These are phyloP conservation scores for Lasiodiplodia gonubiensis DNA, from an alignment of 2,329 filamentous ascomycete genomes.

Conservation along the genomic window DNA sequence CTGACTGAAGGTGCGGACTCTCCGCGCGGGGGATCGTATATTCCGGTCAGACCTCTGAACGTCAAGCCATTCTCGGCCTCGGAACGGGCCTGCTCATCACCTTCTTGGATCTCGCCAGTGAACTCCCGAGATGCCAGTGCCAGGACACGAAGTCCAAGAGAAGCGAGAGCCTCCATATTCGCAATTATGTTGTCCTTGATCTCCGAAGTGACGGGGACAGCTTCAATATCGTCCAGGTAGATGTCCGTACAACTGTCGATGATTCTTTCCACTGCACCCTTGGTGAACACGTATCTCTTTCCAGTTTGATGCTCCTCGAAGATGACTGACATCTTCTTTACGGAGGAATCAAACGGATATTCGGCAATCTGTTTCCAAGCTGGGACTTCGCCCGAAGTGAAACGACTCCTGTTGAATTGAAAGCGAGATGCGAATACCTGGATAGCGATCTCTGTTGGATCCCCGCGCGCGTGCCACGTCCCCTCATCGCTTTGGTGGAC, in stretches of 20 bases:
- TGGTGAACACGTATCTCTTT: conserved; percentile 61
- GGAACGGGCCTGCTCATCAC: conserved; percentile 59
- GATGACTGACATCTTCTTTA: conserved; percentile 79
- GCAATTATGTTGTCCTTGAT: conserved; percentile 63
- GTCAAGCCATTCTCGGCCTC: conserved; percentile 71
- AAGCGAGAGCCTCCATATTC: conserved; percentile 72
- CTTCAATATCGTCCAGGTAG: conserved; percentile 50
- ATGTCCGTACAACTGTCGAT: conserved; percentile 66
- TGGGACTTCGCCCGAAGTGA: conserved; percentile 49
- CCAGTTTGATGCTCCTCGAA: conserved; percentile 55
- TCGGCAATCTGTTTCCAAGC: conserved; percentile 59
- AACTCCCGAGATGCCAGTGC: conserved; percentile 63
- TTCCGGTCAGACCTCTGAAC: conserved; percentile 78
- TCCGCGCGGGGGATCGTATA: conserved; percentile 83
- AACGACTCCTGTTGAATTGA: conserved; percentile 62
- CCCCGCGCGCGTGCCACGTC: conserved; percentile 67
- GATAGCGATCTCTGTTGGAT: conserved; percentile 75
- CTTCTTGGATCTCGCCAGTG: conserved; percentile 52
- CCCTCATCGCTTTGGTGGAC: conserved; percentile 60
- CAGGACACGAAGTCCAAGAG: conserved; percentile 71
- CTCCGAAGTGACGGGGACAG: conserved; percentile 56
- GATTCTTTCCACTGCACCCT: conserved; percentile 73
- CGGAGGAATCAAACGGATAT: conserved; percentile 74
- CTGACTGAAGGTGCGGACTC: conserved; percentile 68
- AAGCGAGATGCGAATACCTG: conserved; percentile 76